phyloP scores from a whole-genome alignment of 2,329 filamentous ascomycete species.

The Arthroderma sp. region DNA sequence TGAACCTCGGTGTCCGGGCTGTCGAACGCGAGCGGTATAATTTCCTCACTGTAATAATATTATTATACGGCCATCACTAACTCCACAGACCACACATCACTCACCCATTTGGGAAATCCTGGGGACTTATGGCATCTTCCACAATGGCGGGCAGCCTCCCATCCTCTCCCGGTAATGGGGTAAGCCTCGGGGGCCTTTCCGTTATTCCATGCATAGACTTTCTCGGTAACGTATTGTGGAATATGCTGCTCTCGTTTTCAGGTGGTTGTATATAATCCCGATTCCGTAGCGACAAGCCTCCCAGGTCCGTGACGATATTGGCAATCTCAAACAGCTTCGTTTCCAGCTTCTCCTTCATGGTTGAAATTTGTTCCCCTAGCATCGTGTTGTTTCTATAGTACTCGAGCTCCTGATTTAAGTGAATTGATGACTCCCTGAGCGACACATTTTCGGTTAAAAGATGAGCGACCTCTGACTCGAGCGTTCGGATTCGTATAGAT shows the following conservation, averaged over 20 bases:
- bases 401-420: slow-evolving; percentile 42
- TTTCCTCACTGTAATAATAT: too few relatives aligned
- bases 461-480: slow-evolving; percentile 49
- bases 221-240: background rate
- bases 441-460: slow-evolving; percentile 48
- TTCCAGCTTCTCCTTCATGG: slow-evolving; percentile 42
- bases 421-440: slow-evolving; percentile 45
- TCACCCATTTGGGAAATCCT: slow-evolving; percentile 14
- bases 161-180: slow-evolving; percentile 12
- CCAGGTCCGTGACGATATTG: slow-evolving; percentile 42
- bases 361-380: slow-evolving; percentile 35
- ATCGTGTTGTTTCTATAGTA: slow-evolving; percentile 31
- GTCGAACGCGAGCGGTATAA: too few relatives aligned
- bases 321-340: slow-evolving; percentile 44
- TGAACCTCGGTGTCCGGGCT: too few relatives aligned
- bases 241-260: background rate
- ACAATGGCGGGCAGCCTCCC: slow-evolving; percentile 43
- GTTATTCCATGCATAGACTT: background rate
- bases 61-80: too few relatives aligned
- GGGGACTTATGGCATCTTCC: slow-evolving; percentile 46
- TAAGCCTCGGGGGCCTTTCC: background rate
- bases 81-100: too few relatives aligned
- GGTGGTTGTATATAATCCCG: background rate
- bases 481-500: slow-evolving; percentile 48
- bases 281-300: slow-evolving; percentile 24